phyloP scores from a whole-genome alignment of 495 filamentous ascomycete genomes.

The Entonaema liquescens region DNA sequence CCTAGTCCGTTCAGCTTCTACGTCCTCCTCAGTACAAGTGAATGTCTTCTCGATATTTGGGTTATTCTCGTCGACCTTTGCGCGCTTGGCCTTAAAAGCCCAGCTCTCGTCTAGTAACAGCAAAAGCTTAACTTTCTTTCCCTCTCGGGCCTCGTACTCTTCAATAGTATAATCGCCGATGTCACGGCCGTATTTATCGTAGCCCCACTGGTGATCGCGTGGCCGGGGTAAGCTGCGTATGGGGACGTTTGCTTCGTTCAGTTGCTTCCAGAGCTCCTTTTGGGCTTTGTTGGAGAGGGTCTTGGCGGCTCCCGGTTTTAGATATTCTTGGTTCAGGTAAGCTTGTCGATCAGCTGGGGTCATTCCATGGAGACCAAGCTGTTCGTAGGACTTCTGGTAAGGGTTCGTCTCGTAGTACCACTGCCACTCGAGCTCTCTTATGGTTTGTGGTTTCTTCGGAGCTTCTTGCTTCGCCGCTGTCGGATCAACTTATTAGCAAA shows the following conservation, averaged over 20 bases:
- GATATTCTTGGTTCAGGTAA: constrained; percentile 47
- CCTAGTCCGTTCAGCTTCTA: constrained; percentile 56
- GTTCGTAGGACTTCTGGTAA: constrained; percentile 45
- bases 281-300: constrained; percentile 52
- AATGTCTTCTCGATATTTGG: constrained; percentile 28
- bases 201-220: constrained; percentile 50
- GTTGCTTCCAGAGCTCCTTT: constrained; percentile 59
- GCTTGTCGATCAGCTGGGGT: constrained; percentile 49
- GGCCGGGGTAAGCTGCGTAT: constrained; percentile 44
- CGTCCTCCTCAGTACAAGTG: constrained; percentile 48
- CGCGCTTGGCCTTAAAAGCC: constrained; percentile 44
- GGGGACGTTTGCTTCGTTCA: constrained; percentile 57
- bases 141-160: constrained; percentile 48
- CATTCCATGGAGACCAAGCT: constrained; percentile 48
- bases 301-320: constrained; percentile 41
- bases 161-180: constrained; percentile 51
- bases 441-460: constrained; percentile 42
- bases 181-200: constrained; percentile 53
- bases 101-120: constrained; percentile 42
- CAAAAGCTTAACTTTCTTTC: constrained; percentile 42
- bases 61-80: constrained; percentile 29
- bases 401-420: constrained; percentile 51
- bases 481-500: constrained; percentile 17
- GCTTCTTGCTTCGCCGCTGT: constrained; percentile 33
- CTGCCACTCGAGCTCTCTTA: constrained; percentile 48